Evolutionary conservation across 352 stramenopile species (phyloP).

Genomic region (Blastocystis sp.): DNA sequence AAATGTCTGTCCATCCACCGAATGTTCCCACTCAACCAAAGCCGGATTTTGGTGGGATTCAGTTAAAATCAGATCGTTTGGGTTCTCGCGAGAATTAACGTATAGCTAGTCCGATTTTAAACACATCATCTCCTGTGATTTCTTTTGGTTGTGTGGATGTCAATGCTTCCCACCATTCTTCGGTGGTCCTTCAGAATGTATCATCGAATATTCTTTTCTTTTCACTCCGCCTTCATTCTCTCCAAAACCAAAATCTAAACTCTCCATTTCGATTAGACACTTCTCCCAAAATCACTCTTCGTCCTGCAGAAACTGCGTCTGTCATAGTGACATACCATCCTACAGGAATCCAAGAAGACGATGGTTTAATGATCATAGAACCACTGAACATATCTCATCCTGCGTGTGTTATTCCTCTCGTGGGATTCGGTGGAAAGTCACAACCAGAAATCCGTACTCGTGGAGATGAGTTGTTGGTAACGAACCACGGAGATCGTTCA

Average conservation of each 20-base stretch:
- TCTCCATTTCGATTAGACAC: background rate
- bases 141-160: constrained; percentile 41
- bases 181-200: background rate
- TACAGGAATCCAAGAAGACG: background rate
- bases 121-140: background rate
- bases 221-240: background rate
- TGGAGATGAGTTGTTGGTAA: background rate
- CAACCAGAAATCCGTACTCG: background rate
- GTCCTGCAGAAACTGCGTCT: background rate
- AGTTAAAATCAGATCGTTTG: too few species aligned
- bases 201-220: background rate
- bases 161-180: background rate
- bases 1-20: background rate
- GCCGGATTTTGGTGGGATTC: too few species aligned
- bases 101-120: background rate
- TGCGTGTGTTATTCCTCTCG: background rate
- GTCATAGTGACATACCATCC: background rate
- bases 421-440: background rate
- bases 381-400: background rate
- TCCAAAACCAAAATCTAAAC: background rate
- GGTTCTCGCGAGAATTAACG: background rate
- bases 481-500: constrained; percentile 12
- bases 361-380: background rate
- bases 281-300: background rate
- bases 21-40: background rate